Conservation (phyloP, 257 asterid species). For the Eucommia ulmoides region DNA sequence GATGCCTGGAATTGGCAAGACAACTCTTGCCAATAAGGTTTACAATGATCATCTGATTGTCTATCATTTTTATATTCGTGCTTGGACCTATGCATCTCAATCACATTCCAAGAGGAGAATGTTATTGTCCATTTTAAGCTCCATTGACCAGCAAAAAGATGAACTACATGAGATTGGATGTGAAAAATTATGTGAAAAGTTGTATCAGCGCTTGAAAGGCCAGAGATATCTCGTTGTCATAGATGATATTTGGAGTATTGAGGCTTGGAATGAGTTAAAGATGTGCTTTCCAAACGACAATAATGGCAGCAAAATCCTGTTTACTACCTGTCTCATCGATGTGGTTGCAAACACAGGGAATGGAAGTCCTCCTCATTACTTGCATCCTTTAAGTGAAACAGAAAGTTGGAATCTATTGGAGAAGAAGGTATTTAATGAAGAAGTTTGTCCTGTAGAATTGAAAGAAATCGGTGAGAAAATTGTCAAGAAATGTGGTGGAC, state of each 20-base stretch:
- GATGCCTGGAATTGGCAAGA: slow-evolving; percentile 33
- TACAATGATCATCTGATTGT: slow-evolving; percentile 8
- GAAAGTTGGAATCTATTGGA: neutral
- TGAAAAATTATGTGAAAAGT: neutral
- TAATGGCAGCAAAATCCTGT: slow-evolving; percentile 25
- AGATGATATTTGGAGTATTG: slow-evolving; percentile 32
- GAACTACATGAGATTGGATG: slow-evolving; percentile 1
- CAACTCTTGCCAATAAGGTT: slow-evolving; percentile 23
- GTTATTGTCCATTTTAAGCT: slow-evolving; percentile 10
- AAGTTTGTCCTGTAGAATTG: neutral
- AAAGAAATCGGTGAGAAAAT: neutral
- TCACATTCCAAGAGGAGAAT: slow-evolving; percentile 2
- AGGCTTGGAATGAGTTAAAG: slow-evolving; percentile 12
- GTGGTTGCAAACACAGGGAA: slow-evolving; percentile 2
- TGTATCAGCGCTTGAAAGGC: slow-evolving; percentile 13
- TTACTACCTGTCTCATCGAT: slow-evolving; percentile 17
- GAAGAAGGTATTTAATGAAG: neutral
- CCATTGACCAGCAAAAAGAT: neutral
- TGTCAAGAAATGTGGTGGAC: neutral
- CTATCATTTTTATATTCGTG: slow-evolving; percentile 12
- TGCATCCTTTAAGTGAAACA: neutral
- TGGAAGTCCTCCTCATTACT: neutral
- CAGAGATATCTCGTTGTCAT: slow-evolving; percentile 21
- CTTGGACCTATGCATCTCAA: slow-evolving; percentile 22
- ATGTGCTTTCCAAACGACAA: slow-evolving; percentile 5